phyloP scores from a whole-genome alignment of 345 rosid genomes.

The Jatropha curcas region DNA sequence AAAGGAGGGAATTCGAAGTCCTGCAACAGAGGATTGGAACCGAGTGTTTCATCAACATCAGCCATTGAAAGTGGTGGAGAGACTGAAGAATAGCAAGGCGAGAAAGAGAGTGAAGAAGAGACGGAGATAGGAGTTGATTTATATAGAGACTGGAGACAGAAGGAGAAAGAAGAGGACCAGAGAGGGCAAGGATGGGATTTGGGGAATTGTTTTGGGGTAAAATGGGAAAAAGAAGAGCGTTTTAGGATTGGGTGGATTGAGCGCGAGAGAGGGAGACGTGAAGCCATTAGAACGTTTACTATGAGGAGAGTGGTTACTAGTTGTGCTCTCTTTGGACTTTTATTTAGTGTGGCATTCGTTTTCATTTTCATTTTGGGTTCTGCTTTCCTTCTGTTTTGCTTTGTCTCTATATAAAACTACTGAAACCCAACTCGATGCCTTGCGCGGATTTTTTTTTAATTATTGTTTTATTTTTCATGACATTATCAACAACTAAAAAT shows the following conservation, averaged over 20 bases:
- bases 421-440: too few species aligned
- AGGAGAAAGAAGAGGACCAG: conserved; percentile 56
- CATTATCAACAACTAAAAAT: too few species aligned
- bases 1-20: conserved; percentile 81
- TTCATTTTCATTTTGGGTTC: not conserved
- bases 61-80: conserved; percentile 41
- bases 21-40: conserved; percentile 65
- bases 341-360: not conserved
- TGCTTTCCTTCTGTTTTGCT: not conserved
- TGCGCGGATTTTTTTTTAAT: too few species aligned
- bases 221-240: conserved; percentile 27
- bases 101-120: conserved; percentile 19
- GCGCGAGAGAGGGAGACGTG: conserved; percentile 45
- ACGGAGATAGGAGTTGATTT: conserved; percentile 14
- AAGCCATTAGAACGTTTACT: conserved; percentile 30
- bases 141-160: conserved; percentile 31
- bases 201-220: conserved; percentile 26
- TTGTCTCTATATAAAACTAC: too few species aligned
- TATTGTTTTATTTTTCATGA: too few species aligned
- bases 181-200: conserved; percentile 49
- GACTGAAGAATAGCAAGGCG: conserved; percentile 19
- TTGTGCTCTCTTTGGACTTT: not conserved
- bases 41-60: conserved; percentile 29
- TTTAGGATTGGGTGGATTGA: conserved; percentile 35
- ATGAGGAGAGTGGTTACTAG: not conserved